A percentile compares a stretch with the other conserved stretches of the same genome.
These are phyloP conservation scores for Parafenestella ontariensis DNA, from an alignment of 2,329 filamentous ascomycete species.

Conservation along the genomic window DNA sequence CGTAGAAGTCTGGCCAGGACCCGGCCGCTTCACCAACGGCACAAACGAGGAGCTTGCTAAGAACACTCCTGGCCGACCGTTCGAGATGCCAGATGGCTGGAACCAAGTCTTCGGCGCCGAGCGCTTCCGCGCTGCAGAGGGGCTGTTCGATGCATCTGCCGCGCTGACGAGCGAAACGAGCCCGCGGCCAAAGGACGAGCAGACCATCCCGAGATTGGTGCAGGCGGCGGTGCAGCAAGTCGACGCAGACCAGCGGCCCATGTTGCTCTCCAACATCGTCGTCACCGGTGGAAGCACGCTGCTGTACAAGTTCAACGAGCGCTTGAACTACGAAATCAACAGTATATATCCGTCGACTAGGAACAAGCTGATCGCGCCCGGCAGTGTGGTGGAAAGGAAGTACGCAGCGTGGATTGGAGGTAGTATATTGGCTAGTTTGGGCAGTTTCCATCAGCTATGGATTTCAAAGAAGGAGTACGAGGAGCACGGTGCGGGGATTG, in stretches of 20 bases:
- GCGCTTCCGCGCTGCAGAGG: constrained; percentile 84
- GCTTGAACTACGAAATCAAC: constrained; percentile 83
- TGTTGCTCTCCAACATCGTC: constrained; percentile 87
- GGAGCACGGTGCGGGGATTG: constrained; percentile 87
- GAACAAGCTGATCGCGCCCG: constrained; percentile 87
- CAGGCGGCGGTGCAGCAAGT: constrained; percentile 77
- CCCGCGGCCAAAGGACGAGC: constrained; percentile 68
- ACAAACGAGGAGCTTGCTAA: constrained; percentile 78
- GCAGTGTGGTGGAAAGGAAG: constrained; percentile 84
- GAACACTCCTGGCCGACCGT: constrained; percentile 79
- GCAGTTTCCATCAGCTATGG: constrained; percentile 99
- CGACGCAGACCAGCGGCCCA: constrained; percentile 86
- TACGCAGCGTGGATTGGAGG: constrained; percentile 97
- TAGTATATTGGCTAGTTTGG: constrained; percentile 91
- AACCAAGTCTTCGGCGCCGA: constrained; percentile 95
- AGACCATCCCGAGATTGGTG: constrained; percentile 85
- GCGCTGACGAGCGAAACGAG: constrained; percentile 64
- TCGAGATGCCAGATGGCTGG: constrained; percentile 96
- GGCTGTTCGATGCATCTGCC: constrained; percentile 86
- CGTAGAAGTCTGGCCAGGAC: constrained; percentile 89
- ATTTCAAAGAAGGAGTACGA: constrained; percentile 97
- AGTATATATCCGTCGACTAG: constrained; percentile 82
- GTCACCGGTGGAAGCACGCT: constrained; percentile 88
- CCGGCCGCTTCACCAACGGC: constrained; percentile 66
- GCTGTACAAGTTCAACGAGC: constrained; percentile 89